Conservation (phyloP, 2,329 filamentous ascomycete species). For the Fusarium chaquense region DNA sequence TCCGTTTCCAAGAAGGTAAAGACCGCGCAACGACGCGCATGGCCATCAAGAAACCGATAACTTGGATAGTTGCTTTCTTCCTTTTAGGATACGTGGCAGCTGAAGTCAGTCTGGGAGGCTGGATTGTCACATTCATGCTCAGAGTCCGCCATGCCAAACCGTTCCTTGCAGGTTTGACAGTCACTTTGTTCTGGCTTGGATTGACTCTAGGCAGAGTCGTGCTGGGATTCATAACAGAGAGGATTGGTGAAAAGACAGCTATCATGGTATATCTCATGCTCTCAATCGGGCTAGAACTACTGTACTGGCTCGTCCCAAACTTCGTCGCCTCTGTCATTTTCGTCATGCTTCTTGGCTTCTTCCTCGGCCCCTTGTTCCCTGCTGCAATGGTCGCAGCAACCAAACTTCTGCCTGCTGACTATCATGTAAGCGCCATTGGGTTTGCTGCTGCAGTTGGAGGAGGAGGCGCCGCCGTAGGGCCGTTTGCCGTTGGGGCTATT, state of each 20-base stretch:
- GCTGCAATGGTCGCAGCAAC: constrained; percentile 79
- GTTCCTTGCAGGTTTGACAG: constrained; percentile 80
- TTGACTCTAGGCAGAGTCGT: constrained; percentile 79
- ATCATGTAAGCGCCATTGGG: constrained; percentile 84
- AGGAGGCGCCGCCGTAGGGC: constrained; percentile 74
- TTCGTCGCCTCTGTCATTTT: constrained; percentile 80
- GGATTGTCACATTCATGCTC: constrained; percentile 92
- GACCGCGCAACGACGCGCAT: constrained; percentile 60
- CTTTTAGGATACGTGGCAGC: constrained; percentile 82
- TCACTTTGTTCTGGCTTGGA: constrained; percentile 87
- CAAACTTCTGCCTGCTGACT: constrained; percentile 76
- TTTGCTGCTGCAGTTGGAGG: constrained; percentile 84
- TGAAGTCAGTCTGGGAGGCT: constrained; percentile 80
- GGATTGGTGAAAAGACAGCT: constrained; percentile 77
- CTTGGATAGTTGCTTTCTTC: constrained; percentile 81
- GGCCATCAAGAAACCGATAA: constrained; percentile 65
- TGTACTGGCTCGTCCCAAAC: constrained; percentile 85
- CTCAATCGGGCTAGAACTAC: constrained; percentile 72
- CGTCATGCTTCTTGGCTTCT: constrained; percentile 80
- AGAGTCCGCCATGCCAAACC: constrained; percentile 74
- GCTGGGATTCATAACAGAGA: constrained; percentile 80
- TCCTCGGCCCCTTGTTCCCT: constrained; percentile 83
- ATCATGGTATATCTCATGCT: constrained; percentile 73
- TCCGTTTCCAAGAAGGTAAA: constrained; percentile 48
- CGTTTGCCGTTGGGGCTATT: constrained; percentile 76